These are phyloP conservation scores for Senecio squalidus DNA, from an alignment of 140 eudicot species.

Conservation along the genomic window DNA sequence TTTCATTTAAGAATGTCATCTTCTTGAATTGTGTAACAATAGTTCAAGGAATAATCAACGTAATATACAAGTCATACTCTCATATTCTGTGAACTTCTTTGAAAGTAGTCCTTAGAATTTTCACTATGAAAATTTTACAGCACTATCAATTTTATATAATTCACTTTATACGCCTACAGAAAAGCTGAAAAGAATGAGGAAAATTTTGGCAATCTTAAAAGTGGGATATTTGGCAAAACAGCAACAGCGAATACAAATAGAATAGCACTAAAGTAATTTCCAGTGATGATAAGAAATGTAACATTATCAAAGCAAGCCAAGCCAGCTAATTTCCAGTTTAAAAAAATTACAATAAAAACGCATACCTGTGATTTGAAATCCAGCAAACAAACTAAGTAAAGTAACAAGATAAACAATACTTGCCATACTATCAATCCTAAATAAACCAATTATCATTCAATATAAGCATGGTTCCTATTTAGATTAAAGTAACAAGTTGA, in stretches of 20 bases:
- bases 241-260: background rate
- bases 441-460: slow-evolving; percentile 4
- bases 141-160: background rate
- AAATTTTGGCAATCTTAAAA: background rate
- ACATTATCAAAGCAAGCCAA: background rate
- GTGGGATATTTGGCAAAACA: background rate
- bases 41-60: no score
- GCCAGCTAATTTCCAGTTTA: background rate
- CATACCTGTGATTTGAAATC: slow-evolving; percentile 9
- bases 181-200: no score
- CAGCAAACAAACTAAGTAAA: slow-evolving; percentile 1
- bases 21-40: background rate
- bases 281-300: background rate
- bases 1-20: background rate
- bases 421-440: slow-evolving; percentile 1
- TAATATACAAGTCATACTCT: background rate
- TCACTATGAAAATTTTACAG: background rate
- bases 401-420: background rate
- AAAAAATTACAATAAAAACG: background rate
- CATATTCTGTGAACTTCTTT: no score
- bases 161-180: background rate
- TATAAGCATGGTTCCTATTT: slow-evolving; percentile 3
- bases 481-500: background rate
- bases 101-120: background rate
- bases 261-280: background rate